phyloP scores from a whole-genome alignment of 345 rosid species.

The Iberis pinnata region DNA sequence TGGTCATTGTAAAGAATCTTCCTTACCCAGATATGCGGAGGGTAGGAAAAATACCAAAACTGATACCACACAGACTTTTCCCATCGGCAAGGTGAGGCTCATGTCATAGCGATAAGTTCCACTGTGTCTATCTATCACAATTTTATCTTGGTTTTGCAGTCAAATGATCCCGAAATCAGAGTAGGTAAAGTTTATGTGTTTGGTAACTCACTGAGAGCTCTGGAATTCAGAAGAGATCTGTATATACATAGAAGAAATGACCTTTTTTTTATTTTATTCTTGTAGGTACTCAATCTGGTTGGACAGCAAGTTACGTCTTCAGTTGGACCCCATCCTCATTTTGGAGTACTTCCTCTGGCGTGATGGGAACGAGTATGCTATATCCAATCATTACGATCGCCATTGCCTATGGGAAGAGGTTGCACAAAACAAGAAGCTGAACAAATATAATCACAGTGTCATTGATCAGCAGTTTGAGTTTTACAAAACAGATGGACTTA shows the following conservation, averaged over 20 bases:
- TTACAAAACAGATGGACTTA: slow-evolving; percentile 84
- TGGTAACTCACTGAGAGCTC: slow-evolving; percentile 5
- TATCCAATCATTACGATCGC: slow-evolving; percentile 90
- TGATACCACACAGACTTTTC: slow-evolving; percentile 83
- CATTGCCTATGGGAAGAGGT: slow-evolving; percentile 99
- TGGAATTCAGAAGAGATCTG: slow-evolving; percentile 10
- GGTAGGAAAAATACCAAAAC: slow-evolving; percentile 92
- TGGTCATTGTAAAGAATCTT: slow-evolving; percentile 80
- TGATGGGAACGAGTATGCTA: slow-evolving; percentile 85
- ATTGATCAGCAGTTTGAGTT: slow-evolving; percentile 78
- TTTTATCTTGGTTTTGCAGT: too few relatives aligned
- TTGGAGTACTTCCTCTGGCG: slow-evolving; percentile 94
- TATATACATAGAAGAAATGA: neutral
- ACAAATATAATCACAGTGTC: slow-evolving; percentile 82
- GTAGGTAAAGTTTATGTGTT: too few relatives aligned
- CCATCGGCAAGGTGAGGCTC: slow-evolving; percentile 86
- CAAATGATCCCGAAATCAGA: too few relatives aligned
- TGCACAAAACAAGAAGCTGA: slow-evolving; percentile 81
- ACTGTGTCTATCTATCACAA: neutral
- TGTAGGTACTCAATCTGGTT: slow-evolving; percentile 95
- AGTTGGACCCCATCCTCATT: slow-evolving; percentile 71
- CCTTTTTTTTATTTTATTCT: slow-evolving; percentile 1
- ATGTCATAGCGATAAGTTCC: neutral
- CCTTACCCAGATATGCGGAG: slow-evolving; percentile 90
- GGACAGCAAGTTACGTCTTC: slow-evolving; percentile 94